phyloP scores from a whole-genome alignment of 305 asterid genomes.

The Caryopteris hybrid region DNA sequence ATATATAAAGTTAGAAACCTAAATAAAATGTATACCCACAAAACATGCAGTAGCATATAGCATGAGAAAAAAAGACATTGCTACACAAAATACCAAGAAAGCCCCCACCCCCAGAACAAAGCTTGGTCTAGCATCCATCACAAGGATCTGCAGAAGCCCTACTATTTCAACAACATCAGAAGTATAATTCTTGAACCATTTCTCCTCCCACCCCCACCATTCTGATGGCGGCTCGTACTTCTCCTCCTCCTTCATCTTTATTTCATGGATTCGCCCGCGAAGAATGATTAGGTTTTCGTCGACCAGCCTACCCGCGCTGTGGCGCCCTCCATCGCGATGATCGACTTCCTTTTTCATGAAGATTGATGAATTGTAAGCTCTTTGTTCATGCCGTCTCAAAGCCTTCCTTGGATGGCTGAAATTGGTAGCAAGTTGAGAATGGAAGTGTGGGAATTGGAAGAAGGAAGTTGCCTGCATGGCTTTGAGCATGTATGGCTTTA shows the following conservation, averaged over 20 bases:
- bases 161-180: conserved; percentile 18
- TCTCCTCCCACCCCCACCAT: conserved; percentile 18
- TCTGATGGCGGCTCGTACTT: background rate
- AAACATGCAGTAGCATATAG: background rate
- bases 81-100: conserved; percentile 10
- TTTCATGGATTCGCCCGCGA: conserved; percentile 27
- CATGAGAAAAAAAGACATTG: background rate
- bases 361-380: background rate
- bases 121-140: conserved; percentile 28
- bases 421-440: too few relatives aligned
- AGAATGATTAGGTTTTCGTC: conserved; percentile 36
- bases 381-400: background rate
- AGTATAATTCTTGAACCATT: background rate
- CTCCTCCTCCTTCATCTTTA: conserved; percentile 27
- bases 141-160: conserved; percentile 16
- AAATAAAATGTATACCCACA: background rate
- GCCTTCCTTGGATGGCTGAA: too few relatives aligned
- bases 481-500: too few relatives aligned
- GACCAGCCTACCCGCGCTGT: too few relatives aligned
- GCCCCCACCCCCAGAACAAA: conserved; percentile 14
- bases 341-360: conserved; percentile 24
- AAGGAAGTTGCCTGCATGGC: too few relatives aligned
- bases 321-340: background rate
- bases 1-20: too few relatives aligned
- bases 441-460: too few relatives aligned